phyloP scores from a whole-genome alignment of 305 asterid genomes.

The Solanum hybrid region DNA sequence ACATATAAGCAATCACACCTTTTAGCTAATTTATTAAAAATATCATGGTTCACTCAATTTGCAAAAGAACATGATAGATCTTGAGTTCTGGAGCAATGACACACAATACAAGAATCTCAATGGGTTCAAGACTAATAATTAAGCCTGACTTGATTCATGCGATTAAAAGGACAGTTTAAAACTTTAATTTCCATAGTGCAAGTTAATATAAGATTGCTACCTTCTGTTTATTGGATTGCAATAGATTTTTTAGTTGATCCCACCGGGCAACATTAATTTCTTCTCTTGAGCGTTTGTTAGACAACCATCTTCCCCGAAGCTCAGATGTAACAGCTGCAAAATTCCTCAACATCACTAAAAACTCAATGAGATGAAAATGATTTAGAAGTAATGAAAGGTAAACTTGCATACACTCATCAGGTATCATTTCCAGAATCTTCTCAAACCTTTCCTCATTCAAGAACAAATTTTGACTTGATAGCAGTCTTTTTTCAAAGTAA shows the following conservation, averaged over 20 bases:
- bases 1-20: not conserved
- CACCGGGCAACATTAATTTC: constrained; percentile 64
- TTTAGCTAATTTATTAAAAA: not conserved
- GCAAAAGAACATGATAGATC: not conserved
- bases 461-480: constrained; percentile 60
- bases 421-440: constrained; percentile 80
- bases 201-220: constrained; percentile 19
- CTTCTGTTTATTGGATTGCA: constrained; percentile 79
- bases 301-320: constrained; percentile 72
- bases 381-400: not conserved
- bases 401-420: constrained; percentile 70
- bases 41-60: not conserved
- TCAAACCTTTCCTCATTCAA: constrained; percentile 59
- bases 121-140: not conserved
- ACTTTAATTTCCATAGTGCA: not conserved
- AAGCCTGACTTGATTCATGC: not conserved
- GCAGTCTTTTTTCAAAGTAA: constrained; percentile 53
- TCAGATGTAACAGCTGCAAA: constrained; percentile 73
- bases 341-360: constrained; percentile 10
- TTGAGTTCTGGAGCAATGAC: not conserved
- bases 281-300: constrained; percentile 58
- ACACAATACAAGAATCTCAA: not conserved
- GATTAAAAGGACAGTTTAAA: not conserved
- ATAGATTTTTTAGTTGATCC: constrained; percentile 55
- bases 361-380: not conserved